These are phyloP conservation scores for Pelargonium fulgidum DNA, from an alignment of 441 rosid genomes.

Conservation along the genomic window DNA sequence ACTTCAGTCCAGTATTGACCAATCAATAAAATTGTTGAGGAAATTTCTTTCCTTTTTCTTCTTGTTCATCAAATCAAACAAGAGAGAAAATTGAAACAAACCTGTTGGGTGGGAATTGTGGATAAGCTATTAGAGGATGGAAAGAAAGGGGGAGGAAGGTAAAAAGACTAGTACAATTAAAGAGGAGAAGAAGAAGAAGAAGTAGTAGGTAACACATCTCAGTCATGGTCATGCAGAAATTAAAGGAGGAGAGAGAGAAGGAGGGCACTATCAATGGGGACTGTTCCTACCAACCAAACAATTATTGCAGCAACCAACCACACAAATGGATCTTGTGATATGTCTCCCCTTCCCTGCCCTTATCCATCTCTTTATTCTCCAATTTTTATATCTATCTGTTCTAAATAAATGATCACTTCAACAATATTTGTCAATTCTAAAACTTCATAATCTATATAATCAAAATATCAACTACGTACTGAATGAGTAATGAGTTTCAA, in stretches of 20 bases:
- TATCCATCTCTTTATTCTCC: background rate
- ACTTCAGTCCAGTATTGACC: background rate
- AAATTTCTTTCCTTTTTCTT: constrained; percentile 12
- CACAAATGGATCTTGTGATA: background rate
- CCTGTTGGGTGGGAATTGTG: constrained; percentile 14
- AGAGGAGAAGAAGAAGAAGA: constrained; percentile 32
- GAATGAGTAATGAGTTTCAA: too few species aligned
- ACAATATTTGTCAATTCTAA: too few species aligned
- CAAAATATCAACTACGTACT: too few species aligned
- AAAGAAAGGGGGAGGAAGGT: background rate
- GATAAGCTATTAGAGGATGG: constrained; percentile 54
- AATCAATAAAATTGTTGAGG: background rate
- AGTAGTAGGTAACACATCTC: constrained; percentile 46
- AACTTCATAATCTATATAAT: too few species aligned
- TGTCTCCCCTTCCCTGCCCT: background rate
- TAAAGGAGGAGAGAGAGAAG: background rate
- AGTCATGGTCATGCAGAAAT: background rate
- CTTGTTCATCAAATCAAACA: constrained; percentile 4
- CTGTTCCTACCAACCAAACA: background rate
- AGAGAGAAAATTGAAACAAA: constrained; percentile 15
- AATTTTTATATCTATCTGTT: background rate
- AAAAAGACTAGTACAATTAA: background rate
- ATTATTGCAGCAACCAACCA: background rate
- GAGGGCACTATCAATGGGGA: background rate
- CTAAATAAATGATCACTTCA: background rate